Evolutionary conservation across 192 early-diverging fungal species (phyloP).

Genomic region (Coemansia nantahalensis): DNA sequence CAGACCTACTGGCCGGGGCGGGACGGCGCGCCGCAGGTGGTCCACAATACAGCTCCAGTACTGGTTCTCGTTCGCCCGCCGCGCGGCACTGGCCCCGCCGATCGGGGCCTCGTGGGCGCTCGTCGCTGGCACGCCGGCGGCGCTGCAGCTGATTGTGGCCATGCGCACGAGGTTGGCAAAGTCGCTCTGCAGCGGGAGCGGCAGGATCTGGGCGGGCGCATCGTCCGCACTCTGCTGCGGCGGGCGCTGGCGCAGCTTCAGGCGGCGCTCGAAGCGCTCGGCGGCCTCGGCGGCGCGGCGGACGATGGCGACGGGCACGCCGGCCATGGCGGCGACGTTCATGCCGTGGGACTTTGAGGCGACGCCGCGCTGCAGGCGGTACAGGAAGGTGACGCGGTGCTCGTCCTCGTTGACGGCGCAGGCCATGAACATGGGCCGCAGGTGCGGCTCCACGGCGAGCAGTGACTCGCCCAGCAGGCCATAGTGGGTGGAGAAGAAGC

Average conservation of each 20-base stretch:
- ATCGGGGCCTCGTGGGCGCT: conserved; percentile 16
- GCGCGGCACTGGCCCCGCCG: conserved; percentile 18
- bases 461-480: conserved; percentile 87
- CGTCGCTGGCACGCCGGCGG: background rate
- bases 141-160: conserved; percentile 4
- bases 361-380: conserved; percentile 80
- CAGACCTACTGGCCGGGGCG: too few relatives aligned
- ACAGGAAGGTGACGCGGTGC: conserved; percentile 91
- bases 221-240: background rate
- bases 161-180: conserved; percentile 54
- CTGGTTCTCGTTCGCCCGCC: conserved; percentile 49
- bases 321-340: conserved; percentile 98
- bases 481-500: conserved; percentile 97
- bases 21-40: conserved; percentile 38
- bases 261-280: conserved; percentile 64
- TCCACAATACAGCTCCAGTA: conserved; percentile 54
- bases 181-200: conserved; percentile 46
- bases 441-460: conserved; percentile 56
- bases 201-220: conserved; percentile 5
- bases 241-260: conserved; percentile 23
- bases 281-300: conserved; percentile 69
- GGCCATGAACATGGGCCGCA: conserved; percentile 86
- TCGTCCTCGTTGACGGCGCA: conserved; percentile 77
- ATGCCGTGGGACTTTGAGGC: conserved; percentile 96
- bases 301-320: conserved; percentile 72